Evolutionary conservation across 495 filamentous ascomycete genomes (phyloP).

Genomic region (Trichoderma orchidacearum): DNA sequence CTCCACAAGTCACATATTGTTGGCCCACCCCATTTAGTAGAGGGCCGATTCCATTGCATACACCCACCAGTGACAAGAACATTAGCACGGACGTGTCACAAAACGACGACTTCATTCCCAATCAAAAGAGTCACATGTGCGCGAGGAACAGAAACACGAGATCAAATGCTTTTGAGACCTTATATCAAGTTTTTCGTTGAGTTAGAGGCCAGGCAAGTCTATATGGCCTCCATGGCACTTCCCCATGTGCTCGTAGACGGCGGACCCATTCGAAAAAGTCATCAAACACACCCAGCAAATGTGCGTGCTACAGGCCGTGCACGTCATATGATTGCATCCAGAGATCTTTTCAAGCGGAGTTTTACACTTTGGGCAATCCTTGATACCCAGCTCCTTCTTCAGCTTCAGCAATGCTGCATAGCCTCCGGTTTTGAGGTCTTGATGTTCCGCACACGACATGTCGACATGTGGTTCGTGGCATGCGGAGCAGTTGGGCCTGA

Average conservation of each 20-base stretch:
- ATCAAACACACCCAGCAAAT: conserved; percentile 16
- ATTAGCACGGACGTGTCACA: no score
- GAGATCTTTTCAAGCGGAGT: neutral
- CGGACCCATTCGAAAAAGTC: conserved; percentile 1
- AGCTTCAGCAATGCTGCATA: neutral
- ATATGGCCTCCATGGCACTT: neutral
- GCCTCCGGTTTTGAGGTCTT: conserved; percentile 7
- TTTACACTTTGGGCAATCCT: neutral
- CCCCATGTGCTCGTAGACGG: neutral
- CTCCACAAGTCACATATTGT: no score
- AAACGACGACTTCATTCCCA: no score
- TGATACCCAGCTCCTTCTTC: neutral
- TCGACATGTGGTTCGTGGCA: conserved; percentile 16
- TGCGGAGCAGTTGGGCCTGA: conserved; percentile 13
- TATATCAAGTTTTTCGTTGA: no score
- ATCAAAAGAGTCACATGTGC: no score
- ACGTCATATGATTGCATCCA: conserved; percentile 15
- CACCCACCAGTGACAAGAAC: no score
- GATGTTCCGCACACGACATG: conserved; percentile 14
- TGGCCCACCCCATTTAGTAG: no score
- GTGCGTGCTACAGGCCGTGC: conserved; percentile 11
- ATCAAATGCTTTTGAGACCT: no score
- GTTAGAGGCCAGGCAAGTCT: no score
- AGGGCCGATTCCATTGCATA: no score
- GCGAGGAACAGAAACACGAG: no score